Conservation (phyloP, 495 filamentous ascomycete genomes). For the Talaromyces borbonicus region DNA sequence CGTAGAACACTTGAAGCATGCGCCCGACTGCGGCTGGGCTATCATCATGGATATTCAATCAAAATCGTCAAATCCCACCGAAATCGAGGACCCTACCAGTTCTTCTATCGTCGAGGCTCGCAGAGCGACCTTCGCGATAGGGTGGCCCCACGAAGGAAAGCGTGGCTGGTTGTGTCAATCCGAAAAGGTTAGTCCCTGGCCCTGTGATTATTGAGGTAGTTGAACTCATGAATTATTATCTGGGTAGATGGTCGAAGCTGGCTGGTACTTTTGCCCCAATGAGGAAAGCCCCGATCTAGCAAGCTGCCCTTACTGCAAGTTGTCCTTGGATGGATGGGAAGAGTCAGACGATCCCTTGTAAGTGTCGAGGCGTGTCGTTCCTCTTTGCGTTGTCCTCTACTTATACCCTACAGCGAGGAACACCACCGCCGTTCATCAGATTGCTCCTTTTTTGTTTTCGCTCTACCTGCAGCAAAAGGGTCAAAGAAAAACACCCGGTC, state of each 20-base stretch:
- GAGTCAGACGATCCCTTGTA: slow-evolving; percentile 78
- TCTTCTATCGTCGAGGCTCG: slow-evolving; percentile 64
- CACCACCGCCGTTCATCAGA: slow-evolving; percentile 67
- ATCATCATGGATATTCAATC: slow-evolving; percentile 63
- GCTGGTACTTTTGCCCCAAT: slow-evolving; percentile 87
- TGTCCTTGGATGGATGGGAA: slow-evolving; percentile 87
- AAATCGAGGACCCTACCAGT: slow-evolving; percentile 62
- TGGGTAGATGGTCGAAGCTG: slow-evolving; percentile 75
- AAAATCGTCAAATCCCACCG: slow-evolving; percentile 49
- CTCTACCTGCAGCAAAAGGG: slow-evolving; percentile 29
- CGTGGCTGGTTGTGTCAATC: slow-evolving; percentile 80
- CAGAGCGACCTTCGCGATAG: slow-evolving; percentile 60
- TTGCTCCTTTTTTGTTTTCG: slow-evolving; percentile 70
- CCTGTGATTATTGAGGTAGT: slow-evolving; percentile 4
- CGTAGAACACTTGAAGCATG: slow-evolving; percentile 75
- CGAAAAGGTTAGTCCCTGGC: slow-evolving; percentile 51
- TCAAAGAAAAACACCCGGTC: slow-evolving; percentile 40
- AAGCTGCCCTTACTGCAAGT: slow-evolving; percentile 76
- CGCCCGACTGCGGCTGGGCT: slow-evolving; percentile 78
- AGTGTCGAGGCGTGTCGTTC: slow-evolving; percentile 24
- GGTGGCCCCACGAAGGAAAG: slow-evolving; percentile 86
- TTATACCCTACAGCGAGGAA: slow-evolving; percentile 57
- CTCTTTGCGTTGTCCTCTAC: slow-evolving; percentile 10
- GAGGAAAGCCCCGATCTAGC: slow-evolving; percentile 73
- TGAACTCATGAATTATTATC: slow-evolving; percentile 9